Base-by-base conservation (phyloP, 306 rosid genomes). In the Calophaca sinica region DNA sequence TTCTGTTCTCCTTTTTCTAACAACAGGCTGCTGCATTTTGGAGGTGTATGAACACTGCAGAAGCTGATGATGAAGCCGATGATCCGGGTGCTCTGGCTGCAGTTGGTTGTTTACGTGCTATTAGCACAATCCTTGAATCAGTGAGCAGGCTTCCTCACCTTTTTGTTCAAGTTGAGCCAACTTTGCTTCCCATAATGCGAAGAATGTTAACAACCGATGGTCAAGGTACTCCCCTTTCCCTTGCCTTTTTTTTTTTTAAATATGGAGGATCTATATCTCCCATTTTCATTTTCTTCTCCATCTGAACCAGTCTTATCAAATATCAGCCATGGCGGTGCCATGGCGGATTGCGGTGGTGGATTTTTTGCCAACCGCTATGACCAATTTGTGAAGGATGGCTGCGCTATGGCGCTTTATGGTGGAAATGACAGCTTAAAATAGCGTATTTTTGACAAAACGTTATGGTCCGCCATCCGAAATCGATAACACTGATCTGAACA, bases 71-170 rank as follows among this genome's bases (percentile, higher is more conserved):
- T 12, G 98, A 93, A 7, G 91, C 83, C 69, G 98, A 91, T 79
- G 98, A 94, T 87, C 94, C 97, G 3, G 98, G 97, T 69, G 98
- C 98, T 48, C 81, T 91, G 70, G 97, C 98, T 60, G 98, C 97
- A 63, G 98, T 94, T 84, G 96, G 98, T 58, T 94, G 98, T 81
- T 84, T 94, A 80, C 96, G 93, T 78, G 98, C 98, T 72, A 94
- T 94, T 63, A 91, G 96, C 81, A 94, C 98, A 49, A 94, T 94
- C 79, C 94, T 94, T 68, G 97, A 94, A 83, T 91, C 98, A 63
- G 98, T 94, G 86, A 94, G 94, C 94, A 87, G 97, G 88, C 96
- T 94, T 85, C 97, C 94, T 79, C 90, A 88, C 48, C 93, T 94
- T 51, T 94, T 94, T 74, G 87, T 88, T 77, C 86, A 89, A 83